Evolutionary conservation across 768 basidiomycete species (phyloP), one percentile per base, ranked within the genome.

Genomic region (Phaffia australis): DNA sequence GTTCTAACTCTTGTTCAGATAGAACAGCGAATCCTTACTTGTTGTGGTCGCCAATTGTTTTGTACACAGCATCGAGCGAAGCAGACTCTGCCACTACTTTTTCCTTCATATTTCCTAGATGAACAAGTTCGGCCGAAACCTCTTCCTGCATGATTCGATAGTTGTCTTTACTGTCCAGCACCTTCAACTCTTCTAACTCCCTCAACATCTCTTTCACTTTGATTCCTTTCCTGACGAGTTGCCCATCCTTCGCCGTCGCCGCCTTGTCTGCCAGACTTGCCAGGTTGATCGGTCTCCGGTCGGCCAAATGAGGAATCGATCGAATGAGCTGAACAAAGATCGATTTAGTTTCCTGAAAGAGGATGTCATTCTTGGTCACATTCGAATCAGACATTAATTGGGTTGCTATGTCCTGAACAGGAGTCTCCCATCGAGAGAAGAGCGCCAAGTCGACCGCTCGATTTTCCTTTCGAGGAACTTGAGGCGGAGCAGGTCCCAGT

Each of bases 271-370:
- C 94, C 68, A 98, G 86, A 7, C 81, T 84, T 30, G 85, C 80
- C 21, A 99, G 83, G 74, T 95, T 85, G 75, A 95, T 88, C 0
- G 95, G 95, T 35, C 85, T 84, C 74, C 87, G 88, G 61, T 92
- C 89, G 6, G 84, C 82, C 0, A 85, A 81, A 57, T 86, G 82
- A 1, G 94, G 94, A 64, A 99, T 83, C 42, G 93, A 98, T 71
- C 95, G 92, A 65, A 99, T 85, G 62, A 98, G 84, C 75, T 97
- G 92, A 42, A 98, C 95, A 71, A 99, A 92, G 74, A 98, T 98
- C 8, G 94, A 97, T 79, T 99, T 99, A 65, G 95, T 89, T 76
- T 99, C 95, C 92, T 98, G 97, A 80, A 98, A 99, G 35, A 98
- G 84, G 85, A 99, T 94, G 78, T 99, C 95, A 75, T 88, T 88